phyloP scores from a whole-genome alignment of 192 early-diverging fungal genomes.

The Podila clonocystis region DNA sequence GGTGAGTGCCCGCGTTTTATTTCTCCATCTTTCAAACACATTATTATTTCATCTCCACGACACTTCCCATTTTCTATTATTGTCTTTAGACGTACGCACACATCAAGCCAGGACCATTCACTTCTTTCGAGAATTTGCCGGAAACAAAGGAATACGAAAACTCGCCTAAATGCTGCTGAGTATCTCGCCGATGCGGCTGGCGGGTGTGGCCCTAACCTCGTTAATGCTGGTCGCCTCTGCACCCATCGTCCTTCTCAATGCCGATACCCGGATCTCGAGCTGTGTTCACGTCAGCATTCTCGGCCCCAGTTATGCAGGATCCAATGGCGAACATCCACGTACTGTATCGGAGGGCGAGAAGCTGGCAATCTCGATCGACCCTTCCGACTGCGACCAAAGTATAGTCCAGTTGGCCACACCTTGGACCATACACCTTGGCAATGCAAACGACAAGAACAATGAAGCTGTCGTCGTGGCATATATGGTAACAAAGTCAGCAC shows the following conservation, averaged over 20 bases:
- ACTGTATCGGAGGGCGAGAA: background rate
- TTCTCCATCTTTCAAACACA: no score
- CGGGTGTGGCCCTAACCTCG: background rate
- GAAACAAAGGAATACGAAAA: background rate
- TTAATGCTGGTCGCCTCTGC: background rate
- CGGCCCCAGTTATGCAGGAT: background rate
- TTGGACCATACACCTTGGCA: conserved; percentile 4
- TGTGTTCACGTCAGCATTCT: background rate
- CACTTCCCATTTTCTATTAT: no score
- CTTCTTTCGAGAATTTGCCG: background rate
- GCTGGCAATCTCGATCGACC: background rate
- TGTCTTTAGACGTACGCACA: no score
- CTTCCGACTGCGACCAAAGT: conserved; percentile 6
- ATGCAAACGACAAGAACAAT: background rate
- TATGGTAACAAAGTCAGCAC: background rate
- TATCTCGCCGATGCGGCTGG: background rate
- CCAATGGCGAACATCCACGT: background rate
- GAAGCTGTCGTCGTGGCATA: background rate
- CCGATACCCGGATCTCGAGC: background rate
- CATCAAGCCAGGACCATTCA: background rate
- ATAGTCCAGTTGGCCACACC: background rate
- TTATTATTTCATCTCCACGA: no score
- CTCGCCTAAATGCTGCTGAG: background rate
- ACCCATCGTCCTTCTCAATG: background rate
- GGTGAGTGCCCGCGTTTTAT: no score